Evolutionary conservation across 148 eudicot genomes (phyloP), one percentile per base, ranked within the genome.

Genomic region (Chenopodium album): DNA sequence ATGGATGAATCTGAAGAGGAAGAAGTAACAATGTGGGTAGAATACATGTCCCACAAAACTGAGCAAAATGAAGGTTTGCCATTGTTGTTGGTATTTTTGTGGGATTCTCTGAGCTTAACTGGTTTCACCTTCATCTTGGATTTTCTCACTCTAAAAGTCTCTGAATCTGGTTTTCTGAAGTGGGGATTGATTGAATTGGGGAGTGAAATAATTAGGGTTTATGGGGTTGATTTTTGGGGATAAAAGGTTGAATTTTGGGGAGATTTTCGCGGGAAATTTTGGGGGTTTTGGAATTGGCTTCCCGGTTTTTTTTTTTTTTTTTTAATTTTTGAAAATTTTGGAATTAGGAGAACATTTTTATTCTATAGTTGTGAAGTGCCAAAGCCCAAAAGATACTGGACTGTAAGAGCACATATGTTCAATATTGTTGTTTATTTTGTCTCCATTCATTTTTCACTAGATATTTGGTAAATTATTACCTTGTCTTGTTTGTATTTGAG

Each of bases 11-110:
- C 97, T 1, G 92, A 88, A 17, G 98, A 86, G 0, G 97, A 92
- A 13, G 97, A 85, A 3, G 99, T 96, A 16, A 94, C 91, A 41
- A 96, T 89, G 89, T 90, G 90, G 19, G 87, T 82, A 0, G 90
- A 96, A 13, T 87, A 81, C 60, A 81, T 86, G 75, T 92, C 92
- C 92, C 94, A 96, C 52, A 94, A 76, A 26, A 96, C 82, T n/a
- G 90, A 88, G 83, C 97, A 96, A 71, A 79, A 82, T 1, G 97
- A 86, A 62, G 81, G 82, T 26, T 64, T 73, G 41, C 90, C 88
- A 46, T 82, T 83, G 88, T 48, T 79, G 82, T 1, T 41, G 44
- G 44, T 75, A 64, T 44, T 70, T 41, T 83, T 83, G 82, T 86
- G 88, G 0, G 88, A 75, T 83, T 86, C 86, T 86, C 80, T 80